phyloP scores from a whole-genome alignment of 2,329 filamentous ascomycete genomes.

The Fusarium albidum region DNA sequence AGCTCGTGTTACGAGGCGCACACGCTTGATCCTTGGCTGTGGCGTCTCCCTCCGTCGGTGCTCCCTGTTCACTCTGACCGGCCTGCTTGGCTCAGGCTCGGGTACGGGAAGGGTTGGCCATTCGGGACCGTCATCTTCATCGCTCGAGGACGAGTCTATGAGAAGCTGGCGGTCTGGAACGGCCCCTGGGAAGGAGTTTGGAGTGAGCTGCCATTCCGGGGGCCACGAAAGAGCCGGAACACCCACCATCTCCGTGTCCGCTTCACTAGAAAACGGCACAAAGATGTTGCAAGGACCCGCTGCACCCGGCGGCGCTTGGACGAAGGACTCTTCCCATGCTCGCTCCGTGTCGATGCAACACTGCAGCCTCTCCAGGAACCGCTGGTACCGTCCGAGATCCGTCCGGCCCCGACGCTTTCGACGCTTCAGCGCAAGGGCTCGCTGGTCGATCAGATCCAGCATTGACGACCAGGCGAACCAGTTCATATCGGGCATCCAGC shows the following conservation, averaged over 20 bases:
- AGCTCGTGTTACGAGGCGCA: slow-evolving; percentile 40
- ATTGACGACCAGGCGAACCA: slow-evolving; percentile 47
- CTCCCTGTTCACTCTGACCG: not conserved
- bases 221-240: slow-evolving; percentile 36
- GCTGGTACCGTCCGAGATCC: slow-evolving; percentile 20
- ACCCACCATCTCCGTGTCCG: slow-evolving; percentile 1
- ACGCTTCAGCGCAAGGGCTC: slow-evolving; percentile 22
- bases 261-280: slow-evolving; percentile 36
- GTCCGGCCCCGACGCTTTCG: slow-evolving; percentile 18
- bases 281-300: slow-evolving; percentile 47
- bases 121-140: slow-evolving; percentile 25
- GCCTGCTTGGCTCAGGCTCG: not conserved
- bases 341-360: slow-evolving; percentile 57
- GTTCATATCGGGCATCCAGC: slow-evolving; percentile 52
- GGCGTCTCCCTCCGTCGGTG: not conserved
- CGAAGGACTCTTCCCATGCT: slow-evolving; percentile 44
- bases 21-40: slow-evolving; percentile 38
- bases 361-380: slow-evolving; percentile 44
- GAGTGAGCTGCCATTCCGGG: slow-evolving; percentile 37
- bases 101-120: slow-evolving; percentile 25
- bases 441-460: slow-evolving; percentile 40
- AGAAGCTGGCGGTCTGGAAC: slow-evolving; percentile 14
- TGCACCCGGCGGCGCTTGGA: slow-evolving; percentile 27
- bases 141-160: slow-evolving; percentile 24
- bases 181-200: slow-evolving; percentile 19